A percentile compares a stretch with the other conserved stretches of the same genome.
These are phyloP conservation scores for Colletotrichum tofieldiae DNA, from an alignment of 2,329 filamentous ascomycete species.

Conservation along the genomic window DNA sequence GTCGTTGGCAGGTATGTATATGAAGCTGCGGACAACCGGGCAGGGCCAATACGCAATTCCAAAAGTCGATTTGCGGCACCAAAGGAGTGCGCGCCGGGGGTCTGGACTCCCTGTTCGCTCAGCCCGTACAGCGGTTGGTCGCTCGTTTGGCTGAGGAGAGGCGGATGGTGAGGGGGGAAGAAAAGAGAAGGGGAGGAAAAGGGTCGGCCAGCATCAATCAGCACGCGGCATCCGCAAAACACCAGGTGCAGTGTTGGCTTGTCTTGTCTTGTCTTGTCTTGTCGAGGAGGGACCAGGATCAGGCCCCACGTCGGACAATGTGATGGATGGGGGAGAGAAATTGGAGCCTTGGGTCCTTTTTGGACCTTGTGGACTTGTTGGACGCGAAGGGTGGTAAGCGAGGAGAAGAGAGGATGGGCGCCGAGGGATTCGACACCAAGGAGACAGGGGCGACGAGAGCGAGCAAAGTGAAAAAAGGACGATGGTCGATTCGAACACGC, in stretches of 20 bases:
- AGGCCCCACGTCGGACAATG: conserved; percentile 40
- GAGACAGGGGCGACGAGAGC: not conserved
- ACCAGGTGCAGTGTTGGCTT: conserved; percentile 39
- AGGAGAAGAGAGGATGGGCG: conserved; percentile 11
- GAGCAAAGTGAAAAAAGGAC: not conserved
- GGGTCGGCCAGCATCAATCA: conserved; percentile 24
- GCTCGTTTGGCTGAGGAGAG: not conserved
- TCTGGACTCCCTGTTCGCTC: conserved; percentile 25
- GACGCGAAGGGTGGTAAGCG: conserved; percentile 26
- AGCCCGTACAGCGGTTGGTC: not conserved
- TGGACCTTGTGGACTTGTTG: conserved; percentile 29
- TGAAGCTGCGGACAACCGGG: conserved; percentile 24
- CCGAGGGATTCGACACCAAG: not conserved
- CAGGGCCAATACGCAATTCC: conserved; percentile 28
- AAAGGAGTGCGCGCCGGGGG: not conserved
- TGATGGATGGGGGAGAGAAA: conserved; percentile 40
- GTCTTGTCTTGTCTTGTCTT: conserved; percentile 36
- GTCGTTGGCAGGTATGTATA: conserved; percentile 35
- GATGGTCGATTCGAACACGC: not conserved
- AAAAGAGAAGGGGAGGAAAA: not conserved
- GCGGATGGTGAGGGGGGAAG: conserved; percentile 11
- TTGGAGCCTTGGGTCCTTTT: conserved; percentile 28
- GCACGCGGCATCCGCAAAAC: conserved; percentile 32
- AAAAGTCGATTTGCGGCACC: conserved; percentile 23
- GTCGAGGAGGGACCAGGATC: conserved; percentile 34